Conservation (phyloP, 371 early-diverging fungal genomes). For the Syncephalastrum monosporum region DNA sequence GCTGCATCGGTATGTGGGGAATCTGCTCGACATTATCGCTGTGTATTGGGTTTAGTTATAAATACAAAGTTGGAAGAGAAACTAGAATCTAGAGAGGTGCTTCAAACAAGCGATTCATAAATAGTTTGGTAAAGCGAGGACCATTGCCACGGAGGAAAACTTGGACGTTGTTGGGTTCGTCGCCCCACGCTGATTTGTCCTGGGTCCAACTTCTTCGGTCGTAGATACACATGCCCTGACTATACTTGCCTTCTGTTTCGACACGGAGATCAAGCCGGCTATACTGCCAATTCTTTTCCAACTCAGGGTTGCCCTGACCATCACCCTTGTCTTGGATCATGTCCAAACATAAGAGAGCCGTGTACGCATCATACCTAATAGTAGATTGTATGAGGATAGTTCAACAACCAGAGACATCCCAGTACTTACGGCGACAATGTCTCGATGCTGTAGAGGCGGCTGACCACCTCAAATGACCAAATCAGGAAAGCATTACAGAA, state of each 20-base stretch:
- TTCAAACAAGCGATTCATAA: constrained; percentile 22
- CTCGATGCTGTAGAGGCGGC: constrained; percentile 11
- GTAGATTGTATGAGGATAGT: constrained; percentile 2
- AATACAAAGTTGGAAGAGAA: no score
- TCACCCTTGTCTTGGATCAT: constrained; percentile 22
- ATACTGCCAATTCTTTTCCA: constrained; percentile 23
- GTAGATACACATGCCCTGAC: constrained; percentile 47
- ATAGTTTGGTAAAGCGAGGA: constrained; percentile 23
- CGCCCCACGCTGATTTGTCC: constrained; percentile 16
- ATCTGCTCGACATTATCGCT: no score
- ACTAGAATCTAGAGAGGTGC: constrained; percentile 1
- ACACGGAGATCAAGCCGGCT: constrained; percentile 45
- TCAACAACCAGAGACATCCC: background rate
- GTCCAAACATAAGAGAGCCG: constrained; percentile 18
- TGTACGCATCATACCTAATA: constrained; percentile 28
- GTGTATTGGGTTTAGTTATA: no score
- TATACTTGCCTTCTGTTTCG: constrained; percentile 44
- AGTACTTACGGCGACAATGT: constrained; percentile 20
- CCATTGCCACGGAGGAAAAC: constrained; percentile 38
- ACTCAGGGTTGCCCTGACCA: constrained; percentile 7
- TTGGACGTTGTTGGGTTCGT: constrained; percentile 27
- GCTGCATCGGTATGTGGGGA: no score
- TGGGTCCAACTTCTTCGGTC: constrained; percentile 34
- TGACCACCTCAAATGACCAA: constrained; percentile 14
- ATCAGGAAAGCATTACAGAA: constrained; percentile 24